Percentiles rank a stretch among this genome's conserved stretches.
These are phyloP conservation scores for Starmerella lactis-condensi DNA, from an alignment of 805 yeast genomes.

Conservation along the genomic window DNA sequence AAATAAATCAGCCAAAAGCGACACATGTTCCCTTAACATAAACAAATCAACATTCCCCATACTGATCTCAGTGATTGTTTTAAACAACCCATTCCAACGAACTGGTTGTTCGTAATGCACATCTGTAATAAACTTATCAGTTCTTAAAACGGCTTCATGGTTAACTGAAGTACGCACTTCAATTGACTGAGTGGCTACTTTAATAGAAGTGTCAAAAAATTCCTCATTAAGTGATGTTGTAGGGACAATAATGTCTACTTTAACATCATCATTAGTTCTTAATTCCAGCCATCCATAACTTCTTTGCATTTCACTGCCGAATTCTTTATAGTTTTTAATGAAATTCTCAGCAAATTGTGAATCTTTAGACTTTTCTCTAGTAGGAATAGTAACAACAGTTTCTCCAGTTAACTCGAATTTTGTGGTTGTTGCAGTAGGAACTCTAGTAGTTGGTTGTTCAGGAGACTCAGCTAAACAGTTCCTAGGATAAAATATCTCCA, in stretches of 20 bases:
- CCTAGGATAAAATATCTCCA: slow-evolving; percentile 46
- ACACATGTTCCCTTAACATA: slow-evolving; percentile 63
- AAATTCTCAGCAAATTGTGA: slow-evolving; percentile 7
- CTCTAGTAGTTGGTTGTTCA: not conserved
- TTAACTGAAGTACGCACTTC: slow-evolving; percentile 72
- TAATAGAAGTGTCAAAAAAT: not conserved
- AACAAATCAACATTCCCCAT: slow-evolving; percentile 41
- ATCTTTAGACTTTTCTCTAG: slow-evolving; percentile 69
- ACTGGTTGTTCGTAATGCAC: slow-evolving; percentile 54
- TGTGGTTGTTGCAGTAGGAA: slow-evolving; percentile 24
- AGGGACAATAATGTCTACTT: not conserved
- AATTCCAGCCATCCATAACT: slow-evolving; percentile 90
- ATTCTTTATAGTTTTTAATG: slow-evolving; percentile 1
- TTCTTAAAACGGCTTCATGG: slow-evolving; percentile 57
- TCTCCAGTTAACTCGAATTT: slow-evolving; percentile 46
- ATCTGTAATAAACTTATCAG: slow-evolving; percentile 36
- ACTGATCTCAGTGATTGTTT: slow-evolving; percentile 42
- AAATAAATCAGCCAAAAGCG: slow-evolving; percentile 50
- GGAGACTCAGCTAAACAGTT: slow-evolving; percentile 3
- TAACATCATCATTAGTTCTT: slow-evolving; percentile 26
- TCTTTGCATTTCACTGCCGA: slow-evolving; percentile 21
- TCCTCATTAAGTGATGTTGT: not conserved
- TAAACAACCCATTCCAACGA: slow-evolving; percentile 62
- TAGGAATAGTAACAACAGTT: slow-evolving; percentile 54
- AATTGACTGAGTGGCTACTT: not conserved